Conservation (phyloP, 169 alveolate species). For the Eimeria sp. region DNA sequence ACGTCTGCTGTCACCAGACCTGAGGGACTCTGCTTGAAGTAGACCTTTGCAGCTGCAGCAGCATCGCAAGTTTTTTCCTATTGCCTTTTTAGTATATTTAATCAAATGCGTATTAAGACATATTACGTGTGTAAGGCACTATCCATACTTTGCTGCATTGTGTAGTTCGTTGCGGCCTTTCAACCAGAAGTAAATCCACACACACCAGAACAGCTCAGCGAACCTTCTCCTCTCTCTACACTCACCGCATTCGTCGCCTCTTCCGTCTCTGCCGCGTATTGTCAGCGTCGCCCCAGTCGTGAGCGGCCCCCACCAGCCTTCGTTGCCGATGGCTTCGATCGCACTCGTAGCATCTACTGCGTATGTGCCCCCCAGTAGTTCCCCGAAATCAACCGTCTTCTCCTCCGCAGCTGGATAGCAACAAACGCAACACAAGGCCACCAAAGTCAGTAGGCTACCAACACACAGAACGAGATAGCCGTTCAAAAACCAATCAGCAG, state of each 20-base stretch:
- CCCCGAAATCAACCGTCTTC: constrained; percentile 66
- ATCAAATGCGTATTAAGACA: not conserved
- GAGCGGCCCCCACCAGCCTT: constrained; percentile 76
- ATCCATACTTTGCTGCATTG: not conserved
- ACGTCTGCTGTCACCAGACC: constrained; percentile 47
- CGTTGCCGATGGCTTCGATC: constrained; percentile 32
- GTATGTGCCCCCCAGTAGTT: constrained; percentile 45
- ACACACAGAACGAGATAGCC: not conserved
- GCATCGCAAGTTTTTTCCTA: not conserved
- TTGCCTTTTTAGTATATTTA: not conserved
- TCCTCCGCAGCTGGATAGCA: constrained; percentile 37
- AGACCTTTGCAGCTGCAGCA: constrained; percentile 47
- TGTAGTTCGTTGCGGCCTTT: not conserved
- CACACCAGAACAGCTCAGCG: not conserved
- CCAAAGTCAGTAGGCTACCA: not conserved
- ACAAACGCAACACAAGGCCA: not conserved
- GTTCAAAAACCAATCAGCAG: not conserved
- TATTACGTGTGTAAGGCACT: not conserved
- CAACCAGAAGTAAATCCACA: not conserved
- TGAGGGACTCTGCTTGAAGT: constrained; percentile 27
- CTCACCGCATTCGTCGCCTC: constrained; percentile 55
- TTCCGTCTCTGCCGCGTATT: constrained; percentile 68
- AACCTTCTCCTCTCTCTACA: not conserved
- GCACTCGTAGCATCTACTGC: constrained; percentile 63
- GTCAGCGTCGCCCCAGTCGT: constrained; percentile 41